phyloP scores from a whole-genome alignment of 2,329 filamentous ascomycete genomes.

The Coniochaeta ligniaria region DNA sequence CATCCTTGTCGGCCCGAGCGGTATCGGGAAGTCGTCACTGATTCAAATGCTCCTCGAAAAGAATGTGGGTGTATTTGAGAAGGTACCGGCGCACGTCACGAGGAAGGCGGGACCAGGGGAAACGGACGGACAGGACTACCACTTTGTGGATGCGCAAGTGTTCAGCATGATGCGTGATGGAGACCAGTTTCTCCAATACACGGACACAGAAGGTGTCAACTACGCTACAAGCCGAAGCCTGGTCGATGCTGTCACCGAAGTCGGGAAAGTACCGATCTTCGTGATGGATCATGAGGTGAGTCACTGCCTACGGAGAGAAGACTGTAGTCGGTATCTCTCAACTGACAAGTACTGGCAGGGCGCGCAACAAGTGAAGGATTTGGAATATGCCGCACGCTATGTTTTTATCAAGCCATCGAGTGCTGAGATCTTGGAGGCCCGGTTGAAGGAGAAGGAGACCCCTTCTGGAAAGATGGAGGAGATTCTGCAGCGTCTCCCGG shows the following conservation, averaged over 20 bases:
- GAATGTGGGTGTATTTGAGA: constrained; percentile 58
- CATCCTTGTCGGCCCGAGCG: constrained; percentile 59
- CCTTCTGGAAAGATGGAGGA: constrained; percentile 39
- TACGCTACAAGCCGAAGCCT: constrained; percentile 51
- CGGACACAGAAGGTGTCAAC: constrained; percentile 37
- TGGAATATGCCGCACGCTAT: constrained; percentile 47
- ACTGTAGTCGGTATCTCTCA: background rate
- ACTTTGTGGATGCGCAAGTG: constrained; percentile 47
- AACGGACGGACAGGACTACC: constrained; percentile 40
- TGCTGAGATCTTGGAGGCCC: constrained; percentile 26
- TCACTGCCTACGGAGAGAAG: constrained; percentile 2
- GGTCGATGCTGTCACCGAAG: constrained; percentile 42
- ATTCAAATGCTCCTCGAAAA: constrained; percentile 55
- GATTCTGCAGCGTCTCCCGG: constrained; percentile 29
- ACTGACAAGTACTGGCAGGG: constrained; percentile 27
- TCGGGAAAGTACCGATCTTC: constrained; percentile 53
- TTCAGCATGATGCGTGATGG: constrained; percentile 53
- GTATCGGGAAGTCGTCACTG: constrained; percentile 57
- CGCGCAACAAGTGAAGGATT: constrained; percentile 49
- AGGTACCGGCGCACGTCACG: constrained; percentile 48
- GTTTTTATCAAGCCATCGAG: constrained; percentile 42
- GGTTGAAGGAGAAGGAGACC: constrained; percentile 33
- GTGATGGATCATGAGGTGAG: constrained; percentile 46
- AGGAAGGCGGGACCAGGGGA: constrained; percentile 42
- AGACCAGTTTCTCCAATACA: constrained; percentile 52